Conservation (phyloP, 129 eudicot genomes). For the Sambucus nigra region DNA sequence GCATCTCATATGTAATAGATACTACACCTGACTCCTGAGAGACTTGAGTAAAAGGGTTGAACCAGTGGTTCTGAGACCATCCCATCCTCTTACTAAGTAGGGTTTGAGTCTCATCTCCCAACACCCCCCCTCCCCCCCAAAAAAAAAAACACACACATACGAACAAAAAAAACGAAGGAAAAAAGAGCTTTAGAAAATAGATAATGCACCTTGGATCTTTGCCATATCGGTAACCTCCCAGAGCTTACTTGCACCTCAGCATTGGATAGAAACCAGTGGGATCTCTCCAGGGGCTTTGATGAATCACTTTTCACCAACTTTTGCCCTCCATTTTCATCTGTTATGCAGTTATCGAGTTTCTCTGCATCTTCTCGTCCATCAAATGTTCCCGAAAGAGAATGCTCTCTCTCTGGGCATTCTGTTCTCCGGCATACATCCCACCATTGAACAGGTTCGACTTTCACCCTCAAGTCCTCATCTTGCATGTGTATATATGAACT, state of each 20-base stretch:
- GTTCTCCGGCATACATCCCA: constrained; percentile 51
- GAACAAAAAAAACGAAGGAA: too few species aligned
- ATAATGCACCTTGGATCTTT: constrained; percentile 40
- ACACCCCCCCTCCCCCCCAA: too few species aligned
- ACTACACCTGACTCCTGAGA: too few species aligned
- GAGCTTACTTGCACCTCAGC: constrained; percentile 40
- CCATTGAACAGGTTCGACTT: constrained; percentile 36
- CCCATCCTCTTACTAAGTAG: too few species aligned
- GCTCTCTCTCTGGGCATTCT: constrained; percentile 44
- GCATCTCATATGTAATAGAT: constrained; percentile 2
- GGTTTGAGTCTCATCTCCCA: too few species aligned
- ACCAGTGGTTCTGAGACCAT: too few species aligned
- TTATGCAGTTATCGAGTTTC: not conserved
- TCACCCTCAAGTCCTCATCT: constrained; percentile 36
- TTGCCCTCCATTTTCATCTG: constrained; percentile 12
- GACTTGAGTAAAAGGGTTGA: too few species aligned
- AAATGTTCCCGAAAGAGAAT: constrained; percentile 13
- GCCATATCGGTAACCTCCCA: constrained; percentile 43
- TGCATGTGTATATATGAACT: constrained; percentile 19
- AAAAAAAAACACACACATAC: too few species aligned
- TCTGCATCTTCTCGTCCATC: constrained; percentile 9
- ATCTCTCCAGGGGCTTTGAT: constrained; percentile 27
- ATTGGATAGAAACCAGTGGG: constrained; percentile 37
- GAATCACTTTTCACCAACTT: constrained; percentile 21
- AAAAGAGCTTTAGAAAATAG: too few species aligned